Conservation (phyloP, 768 basidiomycete species). For the Solioccasus polychromus region DNA sequence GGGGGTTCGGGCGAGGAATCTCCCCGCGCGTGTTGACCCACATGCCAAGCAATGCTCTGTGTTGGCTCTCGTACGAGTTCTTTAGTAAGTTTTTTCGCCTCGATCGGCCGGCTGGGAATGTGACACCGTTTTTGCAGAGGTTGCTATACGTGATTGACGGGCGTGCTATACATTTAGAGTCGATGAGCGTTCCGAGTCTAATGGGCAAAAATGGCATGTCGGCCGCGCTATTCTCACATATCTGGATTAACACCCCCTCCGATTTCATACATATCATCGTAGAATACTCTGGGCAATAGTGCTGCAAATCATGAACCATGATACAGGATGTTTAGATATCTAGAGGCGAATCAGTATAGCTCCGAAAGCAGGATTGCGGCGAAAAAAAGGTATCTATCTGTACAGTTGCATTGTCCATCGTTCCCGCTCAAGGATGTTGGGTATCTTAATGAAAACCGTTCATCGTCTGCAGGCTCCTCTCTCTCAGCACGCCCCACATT, state of each 20-base stretch:
- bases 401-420: conserved; percentile 5
- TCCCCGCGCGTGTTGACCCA: conserved; percentile 90
- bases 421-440: conserved; percentile 1
- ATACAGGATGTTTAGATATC: background rate
- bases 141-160: conserved; percentile 52
- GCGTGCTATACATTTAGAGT: conserved; percentile 18
- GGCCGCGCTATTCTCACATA: conserved; percentile 5
- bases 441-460: conserved; percentile 11
- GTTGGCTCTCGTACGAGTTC: conserved; percentile 98
- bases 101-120: background rate
- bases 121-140: conserved; percentile 47
- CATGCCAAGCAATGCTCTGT: conserved; percentile 95
- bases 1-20: conserved; percentile 84
- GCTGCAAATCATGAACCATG: background rate
- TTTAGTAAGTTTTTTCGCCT: conserved; percentile 70
- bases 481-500: conserved; percentile 50
- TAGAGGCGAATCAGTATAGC: background rate
- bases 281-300: too few species aligned
- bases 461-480: conserved; percentile 31
- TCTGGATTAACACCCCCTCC: conserved; percentile 19
- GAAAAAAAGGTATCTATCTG: conserved; percentile 9
- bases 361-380: background rate
- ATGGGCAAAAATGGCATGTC: conserved; percentile 2
- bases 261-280: too few species aligned
- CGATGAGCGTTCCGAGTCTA: conserved; percentile 3